Evolutionary conservation across 2,329 filamentous ascomycete genomes (phyloP).

Genomic region (Daldinia eschscholtzii): DNA sequence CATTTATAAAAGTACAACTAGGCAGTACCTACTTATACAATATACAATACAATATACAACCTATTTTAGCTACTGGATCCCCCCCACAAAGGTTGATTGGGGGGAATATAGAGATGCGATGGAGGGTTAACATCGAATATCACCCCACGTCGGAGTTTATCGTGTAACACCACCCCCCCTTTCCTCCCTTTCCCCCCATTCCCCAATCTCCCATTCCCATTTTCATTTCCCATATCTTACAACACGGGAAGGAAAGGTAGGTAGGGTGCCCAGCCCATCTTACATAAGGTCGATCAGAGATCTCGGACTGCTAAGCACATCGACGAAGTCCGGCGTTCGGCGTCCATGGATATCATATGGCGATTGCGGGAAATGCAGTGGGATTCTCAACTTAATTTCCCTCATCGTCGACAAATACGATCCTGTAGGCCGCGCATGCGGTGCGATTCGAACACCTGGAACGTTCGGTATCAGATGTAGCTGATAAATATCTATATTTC

Average conservation of each 20-base stretch:
- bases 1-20: background rate
- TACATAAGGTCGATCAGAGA: constrained; percentile 23
- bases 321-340: constrained; percentile 26
- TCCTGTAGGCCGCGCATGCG: constrained; percentile 4
- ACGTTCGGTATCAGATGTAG: constrained; percentile 4
- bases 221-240: background rate
- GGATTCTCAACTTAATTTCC: constrained; percentile 20
- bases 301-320: constrained; percentile 26
- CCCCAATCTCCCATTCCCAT: background rate
- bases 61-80: constrained; percentile 29
- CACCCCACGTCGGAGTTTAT: constrained; percentile 38
- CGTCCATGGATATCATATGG: constrained; percentile 21
- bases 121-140: constrained; percentile 9
- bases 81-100: constrained; percentile 20
- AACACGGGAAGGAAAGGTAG: background rate
- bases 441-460: constrained; percentile 19
- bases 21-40: background rate
- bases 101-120: constrained; percentile 7
- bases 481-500: background rate
- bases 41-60: constrained; percentile 7
- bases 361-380: constrained; percentile 10
- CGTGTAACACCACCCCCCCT: constrained; percentile 23
- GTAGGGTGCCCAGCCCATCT: background rate
- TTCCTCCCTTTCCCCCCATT: background rate
- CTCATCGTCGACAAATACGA: constrained; percentile 13